Base-by-base conservation (phyloP, 2,329 filamentous ascomycete genomes). In the Colletotrichum falcatum region DNA sequence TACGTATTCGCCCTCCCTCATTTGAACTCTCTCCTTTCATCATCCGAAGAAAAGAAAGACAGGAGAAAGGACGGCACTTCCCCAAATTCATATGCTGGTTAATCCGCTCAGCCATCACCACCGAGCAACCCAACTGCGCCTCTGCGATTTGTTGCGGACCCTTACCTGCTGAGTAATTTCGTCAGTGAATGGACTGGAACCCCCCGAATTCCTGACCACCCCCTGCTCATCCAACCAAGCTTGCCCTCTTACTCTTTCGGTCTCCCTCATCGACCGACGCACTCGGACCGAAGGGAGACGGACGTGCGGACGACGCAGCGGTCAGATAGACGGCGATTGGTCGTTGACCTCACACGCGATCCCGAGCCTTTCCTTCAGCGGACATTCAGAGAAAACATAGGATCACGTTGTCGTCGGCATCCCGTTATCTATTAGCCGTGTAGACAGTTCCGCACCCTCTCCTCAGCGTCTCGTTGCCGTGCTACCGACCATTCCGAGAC, bases 1-100 rank as follows among this genome's bases (percentile, higher is more conserved):
- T 70, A 68, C 64, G 68, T 70, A 39, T 39, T 46, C 48, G 2
- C 33, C 56, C 26, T n/a, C 35, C 63, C 37, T 46, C 53, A 30
- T 53, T 44, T 35, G 58, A 70, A 68, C 64, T 70, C 53, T 70
- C 64, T 70, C 59, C 58, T 39, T 70, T 63, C 68, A 70, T 70
- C 63, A 66, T 58, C 67, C 63, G 51, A 23, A 30, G 46, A 42
- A 49, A 44, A 20, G 37, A 53, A 30, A 51, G n/a, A 6, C 30
- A 61, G 44, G 59, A 39, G n/a, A 61, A 42, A 28, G 28, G 30
- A 51, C 46, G 59, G 20, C 33, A 18, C 35, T 26, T 3, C 14
- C 18, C 26, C 51, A n/a, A n/a, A 28, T 11, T 33, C 30, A 37
- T n/a, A 26, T 28, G 28, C 18, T 23, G 46, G 14, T 56, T 53